Evolutionary conservation across 106 monocot genomes (phyloP), one percentile per base, ranked within the genome.

Genomic region (Dendrobium nobile): DNA sequence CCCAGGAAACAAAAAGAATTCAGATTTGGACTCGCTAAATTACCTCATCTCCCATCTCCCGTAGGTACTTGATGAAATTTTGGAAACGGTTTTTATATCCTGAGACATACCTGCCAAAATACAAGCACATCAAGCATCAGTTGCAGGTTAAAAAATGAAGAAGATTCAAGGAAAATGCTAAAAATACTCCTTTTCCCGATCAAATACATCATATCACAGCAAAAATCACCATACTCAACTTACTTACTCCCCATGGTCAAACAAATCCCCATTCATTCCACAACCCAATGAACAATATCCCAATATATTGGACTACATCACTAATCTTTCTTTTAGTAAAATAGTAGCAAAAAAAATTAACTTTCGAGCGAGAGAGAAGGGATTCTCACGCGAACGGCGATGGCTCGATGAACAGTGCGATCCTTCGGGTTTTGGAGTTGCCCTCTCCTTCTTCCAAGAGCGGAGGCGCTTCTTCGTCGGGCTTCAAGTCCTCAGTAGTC

Each of bases 31-130:
- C 0, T 9, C 16, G 15, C 3, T n/a, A 72, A 40, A 27, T 20
- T 80, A 96, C 97, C 94, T 98, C 97, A 84, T 98, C 97, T 11
- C 97, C 94, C 86, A 98, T 92, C 80, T 98, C 94, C 2, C 97
- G 78, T 33, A 98, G 86, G 79, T 92, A 84, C 48, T 89, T 92
- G 89, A 98, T 98, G 82, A 98, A 98, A 81, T 94, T 98, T 81
- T 94, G 97, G 86, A 92, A 98, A 15, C 97, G 92, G 84, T 98
- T 98, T 79, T 98, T 98, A 82, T 98, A 98, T 6, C 97, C 94
- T 42, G 94, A 98, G n/a, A 98, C 92, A 82, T 98, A 98, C 0
- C 96, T 96, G 88, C 83, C 59, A 85, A 65, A 65, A 75, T 27
- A 72, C 24, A 40, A 72, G 33, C 9, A 72, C 24, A 72, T 15